These are phyloP conservation scores for Colletotrichum sp. DNA, from an alignment of 2,329 filamentous ascomycete species.

Conservation along the genomic window DNA sequence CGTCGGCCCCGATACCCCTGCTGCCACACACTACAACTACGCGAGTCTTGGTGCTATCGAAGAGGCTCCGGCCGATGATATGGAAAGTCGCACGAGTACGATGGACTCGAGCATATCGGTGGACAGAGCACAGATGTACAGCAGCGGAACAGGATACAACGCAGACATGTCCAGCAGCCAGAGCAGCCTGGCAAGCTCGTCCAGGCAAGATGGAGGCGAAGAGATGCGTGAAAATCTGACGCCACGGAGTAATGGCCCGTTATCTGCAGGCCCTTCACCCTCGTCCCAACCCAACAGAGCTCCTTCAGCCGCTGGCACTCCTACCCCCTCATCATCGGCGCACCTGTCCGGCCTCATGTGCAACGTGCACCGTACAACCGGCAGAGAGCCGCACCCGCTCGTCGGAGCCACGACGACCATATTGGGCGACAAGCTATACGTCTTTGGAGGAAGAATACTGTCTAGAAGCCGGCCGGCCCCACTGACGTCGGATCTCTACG, in stretches of 20 bases:
- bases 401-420: constrained; percentile 97
- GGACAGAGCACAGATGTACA: constrained; percentile 41
- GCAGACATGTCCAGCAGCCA: constrained; percentile 41
- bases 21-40: constrained; percentile 38
- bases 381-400: constrained; percentile 86
- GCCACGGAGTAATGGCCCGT: constrained; percentile 57
- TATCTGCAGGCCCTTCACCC: constrained; percentile 63
- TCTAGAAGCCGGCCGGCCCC: constrained; percentile 81
- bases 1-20: constrained; percentile 29
- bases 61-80: constrained; percentile 37
- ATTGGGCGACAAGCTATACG: constrained; percentile 92
- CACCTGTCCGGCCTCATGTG: constrained; percentile 73
- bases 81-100: constrained; percentile 48
- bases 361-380: constrained; percentile 84
- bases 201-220: constrained; percentile 48
- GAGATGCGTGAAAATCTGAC: constrained; percentile 51
- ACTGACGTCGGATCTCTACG: constrained; percentile 89
- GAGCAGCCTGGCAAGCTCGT: constrained; percentile 22
- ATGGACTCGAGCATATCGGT: constrained; percentile 52
- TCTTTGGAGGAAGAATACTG: constrained; percentile 90
- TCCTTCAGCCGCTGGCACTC: constrained; percentile 45
- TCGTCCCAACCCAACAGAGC: constrained; percentile 47
- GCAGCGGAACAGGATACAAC: constrained; percentile 33
- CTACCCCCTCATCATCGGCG: constrained; percentile 54
- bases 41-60: constrained; percentile 27